Evolutionary conservation across 345 rosid genomes (phyloP), one percentile per base, ranked within the genome.

Genomic region (Euphorbia peplus): DNA sequence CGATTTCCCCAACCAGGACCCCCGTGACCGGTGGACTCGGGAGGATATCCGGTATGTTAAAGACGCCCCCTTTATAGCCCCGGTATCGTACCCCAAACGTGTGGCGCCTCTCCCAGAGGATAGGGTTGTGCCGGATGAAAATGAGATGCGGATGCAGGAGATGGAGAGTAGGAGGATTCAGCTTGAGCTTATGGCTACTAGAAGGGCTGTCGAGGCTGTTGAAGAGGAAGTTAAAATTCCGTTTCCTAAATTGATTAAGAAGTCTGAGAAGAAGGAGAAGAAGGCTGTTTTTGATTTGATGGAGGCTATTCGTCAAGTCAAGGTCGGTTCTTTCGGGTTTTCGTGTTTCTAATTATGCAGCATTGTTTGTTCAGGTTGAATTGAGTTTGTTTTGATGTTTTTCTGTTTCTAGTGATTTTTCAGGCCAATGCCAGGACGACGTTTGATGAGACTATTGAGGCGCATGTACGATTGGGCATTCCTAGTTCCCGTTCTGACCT

Each of bases 51-150:
- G 99, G 3, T 91, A 89, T 63, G 76, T 91, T 60, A 91, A 84
- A 71, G 87, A 90, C 67, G 73, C 71, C 12, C 74, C 91, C 8
- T 69, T 82, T 3, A 79, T 95, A 46, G 53, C 84, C 47, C 87
- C 93, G 15, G 88, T 90, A 10, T 90, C 99, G 1, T 91, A 90
- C 62, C 85, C 92, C 14, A 12, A 76, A 13, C 89, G 93, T 0
- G 91, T 87, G 14, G 96, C 95, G 18, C 97, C 97, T 8, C 89
- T 95, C 1, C 99, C 99, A 5, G 97, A 91, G 73, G 88, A 83
- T 70, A 87, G 77, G 39, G 73, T 48, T 37, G 69, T 9, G 3
- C 8, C 22, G 3, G 57, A 53, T 53, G 57, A 53, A 4, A 53
- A 22, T 5, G 28, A 11, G 28, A 53, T 21, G 52, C 52, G 5